A percentile compares a stretch with the other conserved stretches of the same genome.
Conservation (phyloP, 1,139 yeast species). For the Candida pseudoviswanathii region DNA sequence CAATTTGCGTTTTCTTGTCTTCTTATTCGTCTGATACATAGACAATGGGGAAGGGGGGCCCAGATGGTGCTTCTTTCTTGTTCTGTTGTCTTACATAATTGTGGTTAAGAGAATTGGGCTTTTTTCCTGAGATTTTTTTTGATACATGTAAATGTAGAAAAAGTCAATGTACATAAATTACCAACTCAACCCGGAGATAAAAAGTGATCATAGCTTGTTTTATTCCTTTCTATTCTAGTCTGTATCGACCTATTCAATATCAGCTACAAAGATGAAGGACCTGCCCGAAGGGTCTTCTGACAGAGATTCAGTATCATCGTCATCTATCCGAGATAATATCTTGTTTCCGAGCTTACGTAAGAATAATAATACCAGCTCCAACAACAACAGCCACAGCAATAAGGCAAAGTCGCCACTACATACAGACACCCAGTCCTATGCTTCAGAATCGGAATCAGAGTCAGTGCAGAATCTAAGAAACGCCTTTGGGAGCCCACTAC, state of each 20-base stretch:
- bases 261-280: neutral
- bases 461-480: conserved; percentile 12
- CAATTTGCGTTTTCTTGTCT: neutral
- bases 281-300: neutral
- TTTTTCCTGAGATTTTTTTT: neutral
- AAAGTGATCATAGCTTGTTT: neutral
- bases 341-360: neutral
- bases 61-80: no score
- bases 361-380: neutral
- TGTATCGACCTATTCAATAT: neutral
- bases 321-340: neutral
- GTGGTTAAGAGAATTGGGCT: no score
- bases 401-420: neutral
- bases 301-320: neutral
- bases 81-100: no score
- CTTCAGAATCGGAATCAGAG: conserved; percentile 6
- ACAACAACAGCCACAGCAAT: neutral
- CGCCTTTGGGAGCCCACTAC: conserved; percentile 4
- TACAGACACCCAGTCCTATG: conserved; percentile 5
- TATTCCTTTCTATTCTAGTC: neutral
- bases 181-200: neutral
- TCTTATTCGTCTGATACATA: neutral
- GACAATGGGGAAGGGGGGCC: no score
- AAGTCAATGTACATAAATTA: neutral
- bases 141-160: neutral